Base-by-base conservation (phyloP, 2,329 filamentous ascomycete species). In the Cladosporium sp. region DNA sequence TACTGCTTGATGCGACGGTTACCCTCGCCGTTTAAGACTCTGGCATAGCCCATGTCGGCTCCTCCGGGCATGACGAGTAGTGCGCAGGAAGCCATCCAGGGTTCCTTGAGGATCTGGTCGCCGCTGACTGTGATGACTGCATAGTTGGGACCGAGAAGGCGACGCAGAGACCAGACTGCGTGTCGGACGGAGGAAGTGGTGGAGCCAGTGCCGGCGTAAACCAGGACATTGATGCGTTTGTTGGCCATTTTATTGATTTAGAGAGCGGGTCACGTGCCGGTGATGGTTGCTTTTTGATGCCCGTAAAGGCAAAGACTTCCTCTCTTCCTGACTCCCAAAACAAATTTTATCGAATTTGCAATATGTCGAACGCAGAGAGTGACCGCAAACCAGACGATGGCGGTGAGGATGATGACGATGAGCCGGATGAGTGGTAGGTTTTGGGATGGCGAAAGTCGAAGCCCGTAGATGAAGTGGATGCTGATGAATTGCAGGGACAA, bases 61-160 rank as follows among this genome's bases (percentile, higher is more conserved):
- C 93, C 93, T 17, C 93, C 93, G 1, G 93, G 93, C 47, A 99
- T 83, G 2, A 97, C 91, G 6, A 99, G 79, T 8, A 97, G 79
- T 0, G 90, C 89, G 67, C 92, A 97, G 2, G 89, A 86, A 3
- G 86, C 74, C 1, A 83, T 79, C 93, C 93, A 99, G 11, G 93
- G 93, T 68, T 99, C 93, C 58, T 91, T 90, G 63, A 96, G 76
- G 51, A 99, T 75, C 57, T 86, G 83, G 6, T 85, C 78, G 52
- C 90, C 86, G 22, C 81, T 85, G 55, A 97, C 80, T 49, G 90
- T 86, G 56, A 91, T 91, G 56, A 99, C 89, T 53, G 92, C 93
- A 73, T 99, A 97, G 69, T 91, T 87, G 44, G 90, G 87, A 3
- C 89, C 88, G 19, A 97, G 83, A 4, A 97, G 80, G 32, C 88